These are phyloP conservation scores for Hypericum androsaemum DNA, from an alignment of 345 rosid genomes.

Conservation along the genomic window DNA sequence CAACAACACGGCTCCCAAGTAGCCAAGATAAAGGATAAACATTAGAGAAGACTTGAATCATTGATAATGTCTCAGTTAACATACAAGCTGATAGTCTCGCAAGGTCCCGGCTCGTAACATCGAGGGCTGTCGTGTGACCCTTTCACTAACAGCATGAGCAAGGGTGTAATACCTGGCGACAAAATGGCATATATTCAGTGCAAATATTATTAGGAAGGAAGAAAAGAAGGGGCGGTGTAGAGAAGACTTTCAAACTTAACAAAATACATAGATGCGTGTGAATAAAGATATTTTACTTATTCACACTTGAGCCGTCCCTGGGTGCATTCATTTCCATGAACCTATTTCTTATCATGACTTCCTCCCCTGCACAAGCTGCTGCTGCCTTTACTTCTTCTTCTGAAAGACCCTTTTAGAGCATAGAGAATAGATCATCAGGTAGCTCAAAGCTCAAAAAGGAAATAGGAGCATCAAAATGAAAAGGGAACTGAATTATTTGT, in stretches of 20 bases:
- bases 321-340: conserved; percentile 99
- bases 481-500: neutral
- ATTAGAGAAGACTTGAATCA: neutral
- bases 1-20: conserved; percentile 6
- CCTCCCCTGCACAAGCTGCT: conserved; percentile 94
- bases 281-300: conserved; percentile 54
- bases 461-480: conserved; percentile 1
- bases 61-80: conserved; percentile 12
- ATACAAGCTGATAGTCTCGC: conserved; percentile 98
- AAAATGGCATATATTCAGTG: neutral
- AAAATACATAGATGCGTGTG: neutral
- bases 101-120: conserved; percentile 90
- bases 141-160: conserved; percentile 98
- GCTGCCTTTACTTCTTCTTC: conserved; percentile 95
- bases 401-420: conserved; percentile 70
- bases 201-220: conserved; percentile 2
- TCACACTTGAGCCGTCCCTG: conserved; percentile 77
- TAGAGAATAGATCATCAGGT: conserved; percentile 17
- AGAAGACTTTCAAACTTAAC: neutral
- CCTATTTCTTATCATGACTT: conserved; percentile 87
- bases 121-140: conserved; percentile 83
- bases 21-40: conserved; percentile 5
- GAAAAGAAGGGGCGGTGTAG: neutral
- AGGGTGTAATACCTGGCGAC: conserved; percentile 74
- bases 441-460: conserved; percentile 4